Evolutionary conservation across 495 filamentous ascomycete genomes (phyloP).

Genomic region (Annulohypoxylon bovei): DNA sequence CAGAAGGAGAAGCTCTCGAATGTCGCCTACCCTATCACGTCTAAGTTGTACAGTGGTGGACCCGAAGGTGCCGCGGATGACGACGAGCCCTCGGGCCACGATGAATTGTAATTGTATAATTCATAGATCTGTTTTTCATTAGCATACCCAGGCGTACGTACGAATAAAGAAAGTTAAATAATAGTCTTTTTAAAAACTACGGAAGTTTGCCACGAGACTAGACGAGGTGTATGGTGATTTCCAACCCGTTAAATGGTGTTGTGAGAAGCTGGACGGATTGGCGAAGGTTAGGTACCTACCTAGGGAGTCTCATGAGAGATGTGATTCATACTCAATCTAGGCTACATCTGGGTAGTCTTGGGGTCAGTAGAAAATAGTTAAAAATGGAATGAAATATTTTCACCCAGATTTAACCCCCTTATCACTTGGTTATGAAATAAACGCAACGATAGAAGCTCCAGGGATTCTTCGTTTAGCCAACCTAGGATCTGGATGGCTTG

Average conservation of each 20-base stretch:
- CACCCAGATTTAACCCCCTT: too few species aligned
- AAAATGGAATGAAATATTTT: background rate
- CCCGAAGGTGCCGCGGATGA: conserved; percentile 69
- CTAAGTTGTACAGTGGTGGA: conserved; percentile 88
- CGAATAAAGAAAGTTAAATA: conserved; percentile 47
- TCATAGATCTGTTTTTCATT: conserved; percentile 41
- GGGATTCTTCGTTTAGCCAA: too few species aligned
- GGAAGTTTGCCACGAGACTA: background rate
- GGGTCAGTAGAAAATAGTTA: background rate
- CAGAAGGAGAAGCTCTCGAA: conserved; percentile 98
- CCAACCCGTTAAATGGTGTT: background rate
- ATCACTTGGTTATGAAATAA: too few species aligned
- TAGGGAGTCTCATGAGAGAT: background rate
- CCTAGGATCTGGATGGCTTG: too few species aligned
- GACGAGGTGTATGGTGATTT: background rate
- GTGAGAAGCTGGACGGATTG: too few species aligned
- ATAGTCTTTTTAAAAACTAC: background rate
- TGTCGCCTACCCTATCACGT: conserved; percentile 98
- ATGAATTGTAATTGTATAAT: conserved; percentile 82
- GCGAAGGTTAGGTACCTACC: too few species aligned
- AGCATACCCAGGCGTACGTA: conserved; percentile 41
- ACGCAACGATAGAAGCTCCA: too few species aligned
- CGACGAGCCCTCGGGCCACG: conserved; percentile 81
- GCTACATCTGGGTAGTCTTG: too few species aligned
- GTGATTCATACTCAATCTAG: background rate